Evolutionary conservation across 164 flowering plant genomes (phyloP).

Genomic region (Berberis vulgaris): DNA sequence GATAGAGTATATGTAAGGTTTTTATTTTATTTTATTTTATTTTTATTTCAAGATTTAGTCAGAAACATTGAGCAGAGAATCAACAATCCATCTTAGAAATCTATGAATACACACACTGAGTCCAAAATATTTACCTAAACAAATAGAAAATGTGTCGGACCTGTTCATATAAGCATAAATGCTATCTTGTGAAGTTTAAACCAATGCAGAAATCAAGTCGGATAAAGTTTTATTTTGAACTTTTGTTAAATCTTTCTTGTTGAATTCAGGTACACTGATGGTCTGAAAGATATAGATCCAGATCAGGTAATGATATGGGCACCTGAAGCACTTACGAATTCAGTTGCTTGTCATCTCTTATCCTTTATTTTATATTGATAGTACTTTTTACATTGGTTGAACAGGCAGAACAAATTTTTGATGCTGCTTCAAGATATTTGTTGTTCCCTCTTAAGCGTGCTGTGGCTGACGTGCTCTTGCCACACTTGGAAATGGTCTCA

Average conservation of each 20-base stretch:
- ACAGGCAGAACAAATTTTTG: slow-evolving; percentile 95
- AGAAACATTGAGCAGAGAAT: too few species aligned
- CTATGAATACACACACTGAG: too few species aligned
- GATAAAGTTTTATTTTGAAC: neutral
- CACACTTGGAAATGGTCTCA: slow-evolving; percentile 65
- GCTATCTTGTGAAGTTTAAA: too few species aligned
- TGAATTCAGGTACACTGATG: slow-evolving; percentile 82
- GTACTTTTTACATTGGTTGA: slow-evolving; percentile 8
- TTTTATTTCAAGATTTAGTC: neutral
- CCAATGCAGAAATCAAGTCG: too few species aligned
- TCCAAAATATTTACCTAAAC: too few species aligned
- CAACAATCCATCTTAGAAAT: too few species aligned
- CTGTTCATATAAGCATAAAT: too few species aligned
- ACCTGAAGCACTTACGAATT: neutral
- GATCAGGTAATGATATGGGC: slow-evolving; percentile 53
- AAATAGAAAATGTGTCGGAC: too few species aligned
- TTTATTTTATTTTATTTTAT: neutral
- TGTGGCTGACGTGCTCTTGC: slow-evolving; percentile 85
- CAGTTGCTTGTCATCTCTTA: neutral
- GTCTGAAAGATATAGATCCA: slow-evolving; percentile 73
- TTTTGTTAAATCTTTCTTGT: slow-evolving; percentile 4
- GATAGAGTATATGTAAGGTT: slow-evolving; percentile 89
- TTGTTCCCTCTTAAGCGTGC: slow-evolving; percentile 95
- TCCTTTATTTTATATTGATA: neutral
- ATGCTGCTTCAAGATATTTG: slow-evolving; percentile 95